Percentiles rank a stretch among this genome's conserved stretches.
phyloP scores from a whole-genome alignment of 2,329 filamentous ascomycete genomes.

The Fusarium transvaalense region DNA sequence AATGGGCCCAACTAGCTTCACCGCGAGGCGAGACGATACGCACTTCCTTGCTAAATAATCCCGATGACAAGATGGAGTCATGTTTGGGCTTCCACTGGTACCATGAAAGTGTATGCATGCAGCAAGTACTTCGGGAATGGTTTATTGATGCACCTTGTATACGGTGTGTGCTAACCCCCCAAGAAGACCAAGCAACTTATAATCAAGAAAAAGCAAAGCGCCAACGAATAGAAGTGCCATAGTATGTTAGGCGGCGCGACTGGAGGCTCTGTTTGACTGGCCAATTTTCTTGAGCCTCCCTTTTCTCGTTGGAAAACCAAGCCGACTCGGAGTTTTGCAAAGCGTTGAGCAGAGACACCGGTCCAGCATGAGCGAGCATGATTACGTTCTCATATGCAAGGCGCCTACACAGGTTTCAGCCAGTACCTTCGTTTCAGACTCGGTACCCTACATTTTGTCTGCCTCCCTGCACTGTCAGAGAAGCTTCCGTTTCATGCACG shows the following conservation, averaged over 20 bases:
- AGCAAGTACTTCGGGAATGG: constrained; percentile 1
- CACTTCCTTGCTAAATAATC: constrained; percentile 25
- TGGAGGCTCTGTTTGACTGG: constrained; percentile 20
- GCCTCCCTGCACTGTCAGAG: background rate
- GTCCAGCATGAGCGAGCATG: constrained; percentile 15
- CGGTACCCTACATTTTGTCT: constrained; percentile 3
- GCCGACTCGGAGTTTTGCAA: constrained; percentile 20
- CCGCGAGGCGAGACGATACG: constrained; percentile 26
- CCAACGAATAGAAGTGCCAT: constrained; percentile 6
- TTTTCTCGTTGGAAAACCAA: constrained; percentile 28
- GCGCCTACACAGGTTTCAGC: constrained; percentile 17
- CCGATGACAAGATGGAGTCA: constrained; percentile 20
- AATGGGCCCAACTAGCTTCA: constrained; percentile 28
- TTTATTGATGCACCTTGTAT: background rate
- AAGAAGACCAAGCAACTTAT: constrained; percentile 4
- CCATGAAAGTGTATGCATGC: constrained; percentile 1
- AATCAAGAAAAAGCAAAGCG: constrained; percentile 37
- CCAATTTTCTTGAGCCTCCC: constrained; percentile 23
- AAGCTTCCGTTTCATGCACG: background rate
- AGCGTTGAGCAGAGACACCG: constrained; percentile 8
- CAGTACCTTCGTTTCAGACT: constrained; percentile 29
- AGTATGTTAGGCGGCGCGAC: constrained; percentile 19
- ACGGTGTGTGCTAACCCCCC: background rate
- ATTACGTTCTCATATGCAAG: constrained; percentile 30
- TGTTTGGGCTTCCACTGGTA: constrained; percentile 9